Conservation (phyloP, 225 moss, liverwort and hornwort species). For the Thuidium tamariscinum region DNA sequence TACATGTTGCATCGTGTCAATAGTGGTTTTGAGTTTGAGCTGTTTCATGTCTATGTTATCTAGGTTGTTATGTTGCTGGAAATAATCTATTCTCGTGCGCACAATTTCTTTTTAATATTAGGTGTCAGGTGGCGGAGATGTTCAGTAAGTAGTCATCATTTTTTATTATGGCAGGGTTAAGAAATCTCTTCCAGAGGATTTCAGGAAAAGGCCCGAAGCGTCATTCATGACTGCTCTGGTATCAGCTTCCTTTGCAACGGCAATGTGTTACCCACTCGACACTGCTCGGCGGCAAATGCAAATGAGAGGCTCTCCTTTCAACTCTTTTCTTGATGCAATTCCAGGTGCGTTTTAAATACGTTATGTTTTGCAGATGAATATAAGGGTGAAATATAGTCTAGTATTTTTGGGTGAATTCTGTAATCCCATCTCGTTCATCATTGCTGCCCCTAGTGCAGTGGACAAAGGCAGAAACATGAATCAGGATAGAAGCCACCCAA, state of each 20-base stretch:
- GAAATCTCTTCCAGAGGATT: constrained; percentile 73
- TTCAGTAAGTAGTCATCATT: background rate
- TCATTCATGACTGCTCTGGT: constrained; percentile 60
- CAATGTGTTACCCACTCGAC: constrained; percentile 81
- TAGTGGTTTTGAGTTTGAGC: background rate
- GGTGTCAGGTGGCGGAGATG: background rate
- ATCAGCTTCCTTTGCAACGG: constrained; percentile 74
- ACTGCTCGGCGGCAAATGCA: constrained; percentile 88
- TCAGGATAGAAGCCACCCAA: background rate
- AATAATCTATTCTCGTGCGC: background rate
- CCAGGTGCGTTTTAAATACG: constrained; percentile 25
- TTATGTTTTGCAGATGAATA: background rate
- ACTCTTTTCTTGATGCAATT: constrained; percentile 64
- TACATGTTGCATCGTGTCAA: background rate
- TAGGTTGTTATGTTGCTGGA: background rate
- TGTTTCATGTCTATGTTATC: background rate
- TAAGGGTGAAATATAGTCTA: background rate
- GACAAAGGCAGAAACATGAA: background rate
- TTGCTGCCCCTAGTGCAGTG: background rate
- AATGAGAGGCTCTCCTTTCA: constrained; percentile 77
- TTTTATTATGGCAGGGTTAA: constrained; percentile 34
- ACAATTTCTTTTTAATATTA: background rate
- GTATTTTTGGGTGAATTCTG: background rate
- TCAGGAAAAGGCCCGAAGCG: constrained; percentile 64
- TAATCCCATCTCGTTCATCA: background rate